Evolutionary conservation across 352 stramenopile genomes (phyloP), one percentile per base, ranked within the genome.

Genomic region (Globisporangium echinulatum): DNA sequence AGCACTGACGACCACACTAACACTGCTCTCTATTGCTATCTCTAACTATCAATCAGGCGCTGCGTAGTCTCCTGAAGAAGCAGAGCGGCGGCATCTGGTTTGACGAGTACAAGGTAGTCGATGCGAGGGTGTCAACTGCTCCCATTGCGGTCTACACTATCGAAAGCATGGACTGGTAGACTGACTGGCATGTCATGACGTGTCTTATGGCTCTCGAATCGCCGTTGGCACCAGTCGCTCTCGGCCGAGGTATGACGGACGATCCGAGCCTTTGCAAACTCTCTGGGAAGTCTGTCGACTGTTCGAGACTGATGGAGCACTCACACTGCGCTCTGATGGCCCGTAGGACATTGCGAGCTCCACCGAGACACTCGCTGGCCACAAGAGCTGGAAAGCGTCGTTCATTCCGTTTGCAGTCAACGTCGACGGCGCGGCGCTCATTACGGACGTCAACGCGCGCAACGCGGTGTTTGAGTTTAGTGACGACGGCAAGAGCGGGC

Each of bases 1-100:
- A 33, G 25, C 25, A 33, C 25, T 33, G 25, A 33, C 25, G 25
- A 33, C 25, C 25, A 33, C 25, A 33, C 25, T 33, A 33, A 33
- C 25, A 33, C 25, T 33, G 2, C 25, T 33, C 25, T 33, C 25
- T 33, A 33, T 33, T 33, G 25, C 25, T 33, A 33, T 33, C 25
- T 33, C 25, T 33, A 33, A 33, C 25, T 33, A 33, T 33, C 25
- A 3, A 33, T 9, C 62, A 90, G 78, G 69, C 77, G 19, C 53
- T 93, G 15, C 77, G 73, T n/a, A 83, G 70, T 44, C 59, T 94
- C 37, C 39, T 92, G 14, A 76, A 71, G 47, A 88, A 87, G 54
- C 85, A 92, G 49, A 92, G 83, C 38, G 79, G 85, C 3, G 82
- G 82, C 6, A 75, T 94, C 37, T 94, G 79, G 79, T 94, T 94